Base-by-base conservation (phyloP, 208 protist genomes). In the Acanthamoeba divionensis region DNA sequence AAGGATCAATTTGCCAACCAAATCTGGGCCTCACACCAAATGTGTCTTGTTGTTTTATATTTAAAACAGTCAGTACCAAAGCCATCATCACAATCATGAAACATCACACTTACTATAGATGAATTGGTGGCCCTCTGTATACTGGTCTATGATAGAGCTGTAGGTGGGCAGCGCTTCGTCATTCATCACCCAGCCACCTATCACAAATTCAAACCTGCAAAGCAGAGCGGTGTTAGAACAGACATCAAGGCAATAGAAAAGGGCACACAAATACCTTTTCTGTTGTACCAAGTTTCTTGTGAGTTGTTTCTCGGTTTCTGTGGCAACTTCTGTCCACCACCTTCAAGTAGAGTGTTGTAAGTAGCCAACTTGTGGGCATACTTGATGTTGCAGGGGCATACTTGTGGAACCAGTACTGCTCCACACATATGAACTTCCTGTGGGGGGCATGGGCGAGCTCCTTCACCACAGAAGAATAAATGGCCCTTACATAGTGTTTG, bases 151-250 rank as follows among this genome's bases (percentile, higher is more conserved):
- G 0, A 92, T 83, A 15, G 86, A 69, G 24, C 57, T 50, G 41
- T 93, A 94, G 69, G 57, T 52, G 7, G 91, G 63, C 0, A 75
- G 50, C 2, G 92, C 92, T 66, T 94, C 92, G 75, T 94, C 90
- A 57, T 93, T 90, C 92, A 94, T 94, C 31, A 82, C 87, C 48
- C 80, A 93, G 1, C 92, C 92, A 52, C 92, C 91, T 9, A 63
- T 15, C 45, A 85, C 66, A 85, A 90, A 85, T 48, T 90, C 85
- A 26, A 82, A 85, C n/a, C 75, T 24, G 26, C 5, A 26, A 82
- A 4, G 29, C n/a, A 26, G 29, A 77, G 47, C 0, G 55, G 5
- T 63, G 5, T 41, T 41, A 41, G 5, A 41, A 41, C 2, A 41
- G 36, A 41, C 36, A 41, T 41, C 1, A 41, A 5, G 5, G 1